These are phyloP conservation scores for Talaromyces sp. DNA, from an alignment of 2,329 filamentous ascomycete species.

Conservation along the genomic window DNA sequence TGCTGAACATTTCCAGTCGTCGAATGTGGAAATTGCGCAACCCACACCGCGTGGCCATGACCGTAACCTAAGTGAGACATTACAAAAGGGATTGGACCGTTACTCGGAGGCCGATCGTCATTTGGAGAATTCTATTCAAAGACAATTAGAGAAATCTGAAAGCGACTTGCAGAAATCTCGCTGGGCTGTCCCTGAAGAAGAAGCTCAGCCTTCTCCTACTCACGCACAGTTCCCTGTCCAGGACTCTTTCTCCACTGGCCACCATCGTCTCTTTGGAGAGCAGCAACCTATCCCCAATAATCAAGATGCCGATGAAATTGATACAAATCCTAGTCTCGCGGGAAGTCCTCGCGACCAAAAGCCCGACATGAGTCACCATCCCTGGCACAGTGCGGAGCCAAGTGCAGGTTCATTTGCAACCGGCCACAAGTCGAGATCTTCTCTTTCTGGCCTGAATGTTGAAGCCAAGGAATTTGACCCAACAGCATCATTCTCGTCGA, in stretches of 20 bases:
- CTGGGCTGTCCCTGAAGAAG: slow-evolving; percentile 33
- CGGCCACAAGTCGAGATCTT: slow-evolving; percentile 60
- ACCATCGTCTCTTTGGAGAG: slow-evolving; percentile 30
- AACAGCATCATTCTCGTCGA: slow-evolving; percentile 45
- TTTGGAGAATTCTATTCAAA: slow-evolving; percentile 71
- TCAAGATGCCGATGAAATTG: slow-evolving; percentile 59
- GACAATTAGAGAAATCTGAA: slow-evolving; percentile 68
- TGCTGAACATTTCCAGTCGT: slow-evolving; percentile 36
- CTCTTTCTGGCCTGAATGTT: slow-evolving; percentile 76
- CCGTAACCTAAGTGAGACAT: slow-evolving; percentile 69
- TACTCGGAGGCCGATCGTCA: slow-evolving; percentile 70
- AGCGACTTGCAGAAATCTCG: slow-evolving; percentile 24
- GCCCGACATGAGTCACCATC: slow-evolving; percentile 21
- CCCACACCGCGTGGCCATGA: slow-evolving; percentile 58
- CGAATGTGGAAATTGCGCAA: slow-evolving; percentile 50
- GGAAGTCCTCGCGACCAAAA: slow-evolving; percentile 51
- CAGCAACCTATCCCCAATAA: slow-evolving; percentile 21
- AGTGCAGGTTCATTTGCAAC: slow-evolving; percentile 31
- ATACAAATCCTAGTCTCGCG: slow-evolving; percentile 68
- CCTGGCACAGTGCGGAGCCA: slow-evolving; percentile 30
- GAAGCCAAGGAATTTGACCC: slow-evolving; percentile 81
- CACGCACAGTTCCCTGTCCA: slow-evolving; percentile 8
- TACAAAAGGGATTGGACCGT: slow-evolving; percentile 74
- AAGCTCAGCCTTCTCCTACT: slow-evolving; percentile 18
- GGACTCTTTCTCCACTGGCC: slow-evolving; percentile 21